Conservation (phyloP, 2,329 filamentous ascomycete genomes). For the Alternaria arbusti region DNA sequence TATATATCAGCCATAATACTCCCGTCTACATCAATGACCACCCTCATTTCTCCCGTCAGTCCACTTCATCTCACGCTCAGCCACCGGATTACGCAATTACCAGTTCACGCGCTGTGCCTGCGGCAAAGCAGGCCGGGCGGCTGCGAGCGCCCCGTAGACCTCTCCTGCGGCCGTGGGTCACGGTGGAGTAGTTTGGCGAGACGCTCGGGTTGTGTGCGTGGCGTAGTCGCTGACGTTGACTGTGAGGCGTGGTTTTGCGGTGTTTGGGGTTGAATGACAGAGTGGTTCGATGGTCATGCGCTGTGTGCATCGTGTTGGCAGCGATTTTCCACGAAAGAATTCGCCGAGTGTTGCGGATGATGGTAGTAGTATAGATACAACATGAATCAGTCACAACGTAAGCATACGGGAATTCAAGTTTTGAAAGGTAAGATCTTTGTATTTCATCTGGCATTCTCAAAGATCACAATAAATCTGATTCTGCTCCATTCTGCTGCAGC, state of each 20-base stretch:
- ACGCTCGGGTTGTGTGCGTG: not conserved
- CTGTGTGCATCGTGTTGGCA: not conserved
- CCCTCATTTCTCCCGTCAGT: not conserved
- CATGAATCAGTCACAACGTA: not conserved
- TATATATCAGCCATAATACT: not conserved
- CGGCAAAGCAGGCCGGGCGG: not conserved
- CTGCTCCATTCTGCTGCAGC: not conserved
- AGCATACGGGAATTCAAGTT: not conserved
- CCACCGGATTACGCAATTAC: not conserved
- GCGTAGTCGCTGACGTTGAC: not conserved
- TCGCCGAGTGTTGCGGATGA: not conserved
- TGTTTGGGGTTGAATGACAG: not conserved
- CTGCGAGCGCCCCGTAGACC: not conserved
- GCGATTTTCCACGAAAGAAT: not conserved
- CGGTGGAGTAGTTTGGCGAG: not conserved
- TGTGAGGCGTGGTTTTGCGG: not conserved
- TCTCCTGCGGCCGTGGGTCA: not conserved
- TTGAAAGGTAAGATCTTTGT: not conserved
- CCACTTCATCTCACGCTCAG: not conserved
- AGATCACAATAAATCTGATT: not conserved
- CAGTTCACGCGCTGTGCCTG: not conserved
- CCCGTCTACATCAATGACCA: not conserved
- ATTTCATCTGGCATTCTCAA: slow-evolving; percentile 1
- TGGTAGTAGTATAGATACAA: not conserved
- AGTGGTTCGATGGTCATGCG: not conserved